Evolutionary conservation across 768 basidiomycete genomes (phyloP), one percentile per base, ranked within the genome.

Genomic region (Phlebiopsis gigantea): DNA sequence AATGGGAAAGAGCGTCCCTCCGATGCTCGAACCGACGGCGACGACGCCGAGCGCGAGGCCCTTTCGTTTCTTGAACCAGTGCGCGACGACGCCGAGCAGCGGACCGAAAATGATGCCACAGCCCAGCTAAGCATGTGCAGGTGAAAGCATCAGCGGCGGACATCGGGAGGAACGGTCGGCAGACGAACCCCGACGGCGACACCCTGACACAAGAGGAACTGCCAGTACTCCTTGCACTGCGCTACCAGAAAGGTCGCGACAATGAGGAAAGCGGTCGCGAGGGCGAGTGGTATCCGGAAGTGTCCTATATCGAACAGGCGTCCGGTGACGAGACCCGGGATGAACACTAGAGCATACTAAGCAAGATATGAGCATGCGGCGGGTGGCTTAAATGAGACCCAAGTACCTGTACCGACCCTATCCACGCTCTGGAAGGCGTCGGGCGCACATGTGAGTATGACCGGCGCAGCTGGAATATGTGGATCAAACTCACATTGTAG

Each of bases 121-220:
- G 5, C 64, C 61, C 12, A 71, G 41, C 70, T 71, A 52, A 22
- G 24, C 45, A 42, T 46, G 24, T 42, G 41, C 31, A 31, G n/a
- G 8, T 26, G 22, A n/a, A 2, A 5, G 39, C 50, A 22, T 25
- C n/a, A 46, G 7, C n/a, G n/a, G n/a, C n/a, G n/a, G n/a, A n/a
- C n/a, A n/a, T n/a, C n/a, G n/a, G n/a, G n/a, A n/a, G n/a, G n/a
- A n/a, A n/a, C n/a, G n/a, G n/a, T n/a, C n/a, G n/a, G n/a, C n/a
- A n/a, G n/a, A 0, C 84, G 56, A 56, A 87, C 82, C 22, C 89
- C 89, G 12, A 83, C 69, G 0, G 77, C 78, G 34, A 90, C 62
- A 0, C 89, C 89, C 66, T 91, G 89, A 57, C 81, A 88, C 0
- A 91, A 75, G 22, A 91, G 63, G 61, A 91, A 86, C 5, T 91